phyloP scores from a whole-genome alignment of 805 yeast species.

The Ogataea degrootiae region DNA sequence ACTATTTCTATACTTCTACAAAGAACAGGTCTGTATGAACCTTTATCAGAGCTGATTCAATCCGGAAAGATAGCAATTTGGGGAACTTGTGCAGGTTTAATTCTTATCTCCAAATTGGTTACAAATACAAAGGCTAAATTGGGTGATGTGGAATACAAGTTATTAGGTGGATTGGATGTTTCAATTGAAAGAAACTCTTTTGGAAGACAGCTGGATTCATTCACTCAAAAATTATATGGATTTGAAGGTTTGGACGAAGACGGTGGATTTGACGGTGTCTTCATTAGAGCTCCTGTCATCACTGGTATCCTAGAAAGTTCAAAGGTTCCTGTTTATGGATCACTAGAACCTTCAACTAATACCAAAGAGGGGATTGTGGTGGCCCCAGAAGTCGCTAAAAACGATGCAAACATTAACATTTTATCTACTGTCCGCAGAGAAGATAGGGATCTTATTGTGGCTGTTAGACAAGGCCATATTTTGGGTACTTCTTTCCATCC shows the following conservation, averaged over 20 bases:
- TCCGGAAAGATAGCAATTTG: slow-evolving; percentile 52
- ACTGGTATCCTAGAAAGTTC: slow-evolving; percentile 2
- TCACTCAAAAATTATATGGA: slow-evolving; percentile 40
- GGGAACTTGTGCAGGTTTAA: slow-evolving; percentile 88
- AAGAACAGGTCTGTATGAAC: slow-evolving; percentile 52
- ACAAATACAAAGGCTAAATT: slow-evolving; percentile 48
- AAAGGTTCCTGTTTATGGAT: too few species aligned
- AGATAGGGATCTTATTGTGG: slow-evolving; percentile 48
- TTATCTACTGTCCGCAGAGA: slow-evolving; percentile 35
- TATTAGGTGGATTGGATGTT: slow-evolving; percentile 62
- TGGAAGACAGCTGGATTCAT: slow-evolving; percentile 72
- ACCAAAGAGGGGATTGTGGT: slow-evolving; percentile 1
- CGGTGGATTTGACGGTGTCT: slow-evolving; percentile 41
- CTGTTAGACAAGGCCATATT: slow-evolving; percentile 62
- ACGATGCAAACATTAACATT: slow-evolving; percentile 35
- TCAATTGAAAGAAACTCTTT: slow-evolving; percentile 68
- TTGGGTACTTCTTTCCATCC: slow-evolving; percentile 82
- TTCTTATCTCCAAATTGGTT: slow-evolving; percentile 53
- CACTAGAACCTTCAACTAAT: not conserved
- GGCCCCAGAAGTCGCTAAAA: slow-evolving; percentile 10
- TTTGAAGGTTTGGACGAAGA: slow-evolving; percentile 17
- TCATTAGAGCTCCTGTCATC: slow-evolving; percentile 77
- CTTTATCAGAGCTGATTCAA: slow-evolving; percentile 47
- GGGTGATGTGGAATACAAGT: slow-evolving; percentile 32
- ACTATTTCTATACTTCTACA: slow-evolving; percentile 69